Percentiles rank a stretch among this genome's conserved stretches.
These are phyloP conservation scores for Phytophthora litchii DNA, from an alignment of 352 stramenopile genomes.

Conservation along the genomic window DNA sequence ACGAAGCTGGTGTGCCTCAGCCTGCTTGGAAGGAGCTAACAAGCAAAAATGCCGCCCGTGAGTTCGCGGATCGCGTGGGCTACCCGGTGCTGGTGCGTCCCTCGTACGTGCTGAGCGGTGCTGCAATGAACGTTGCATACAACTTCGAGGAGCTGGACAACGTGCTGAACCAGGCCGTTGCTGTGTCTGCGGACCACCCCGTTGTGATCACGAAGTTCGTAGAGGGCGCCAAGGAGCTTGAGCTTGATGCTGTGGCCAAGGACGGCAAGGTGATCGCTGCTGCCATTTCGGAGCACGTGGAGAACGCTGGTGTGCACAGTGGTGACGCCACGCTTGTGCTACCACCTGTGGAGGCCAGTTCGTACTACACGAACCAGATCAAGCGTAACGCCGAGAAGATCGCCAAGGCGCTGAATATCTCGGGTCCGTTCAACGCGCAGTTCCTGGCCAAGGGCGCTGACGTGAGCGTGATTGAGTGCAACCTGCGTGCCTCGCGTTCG, in stretches of 20 bases:
- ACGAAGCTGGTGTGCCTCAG: conserved; percentile 91
- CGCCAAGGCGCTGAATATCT: conserved; percentile 96
- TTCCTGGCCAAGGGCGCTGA: conserved; percentile 98
- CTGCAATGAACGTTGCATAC: conserved; percentile 98
- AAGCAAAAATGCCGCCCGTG: conserved; percentile 82
- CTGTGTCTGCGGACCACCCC: conserved; percentile 95
- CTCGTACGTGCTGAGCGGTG: conserved; percentile 97
- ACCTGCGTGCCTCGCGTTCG: conserved; percentile 97
- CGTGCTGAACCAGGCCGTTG: conserved; percentile 91
- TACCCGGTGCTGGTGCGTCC: conserved; percentile 97
- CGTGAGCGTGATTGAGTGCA: conserved; percentile 99
- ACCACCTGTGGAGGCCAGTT: conserved; percentile 97
- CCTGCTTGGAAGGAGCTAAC: conserved; percentile 90
- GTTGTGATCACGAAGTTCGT: conserved; percentile 99
- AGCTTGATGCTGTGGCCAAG: conserved; percentile 98
- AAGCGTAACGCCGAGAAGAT: conserved; percentile 96
- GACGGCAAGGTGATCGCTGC: conserved; percentile 98
- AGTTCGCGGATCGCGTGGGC: conserved; percentile 94
- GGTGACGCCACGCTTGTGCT: conserved; percentile 99
- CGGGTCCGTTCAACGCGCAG: conserved; percentile 99
- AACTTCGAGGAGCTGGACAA: conserved; percentile 90
- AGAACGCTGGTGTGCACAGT: conserved; percentile 99
- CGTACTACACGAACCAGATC: conserved; percentile 97
- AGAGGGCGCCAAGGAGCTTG: conserved; percentile 98
- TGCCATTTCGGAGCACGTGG: conserved; percentile 99